phyloP scores from a whole-genome alignment of 2,329 filamentous ascomycete species.

The Aureobasidium sp. region DNA sequence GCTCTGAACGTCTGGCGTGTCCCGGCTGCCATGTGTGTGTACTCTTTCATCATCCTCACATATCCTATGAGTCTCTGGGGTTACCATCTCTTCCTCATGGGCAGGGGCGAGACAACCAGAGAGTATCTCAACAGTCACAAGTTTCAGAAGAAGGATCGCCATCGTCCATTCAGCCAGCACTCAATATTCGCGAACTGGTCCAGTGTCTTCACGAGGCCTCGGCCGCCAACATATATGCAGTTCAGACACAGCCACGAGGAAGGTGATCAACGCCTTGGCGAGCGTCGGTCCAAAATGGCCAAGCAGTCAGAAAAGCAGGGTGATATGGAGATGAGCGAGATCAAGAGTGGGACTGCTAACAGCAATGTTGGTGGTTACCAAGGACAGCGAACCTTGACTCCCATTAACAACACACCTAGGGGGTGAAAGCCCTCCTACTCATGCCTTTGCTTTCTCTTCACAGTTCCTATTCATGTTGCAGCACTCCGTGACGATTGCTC shows the following conservation, averaged over 20 bases:
- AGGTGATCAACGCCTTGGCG: slow-evolving; percentile 78
- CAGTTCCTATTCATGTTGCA: not conserved
- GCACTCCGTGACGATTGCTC: not conserved
- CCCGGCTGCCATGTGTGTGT: slow-evolving; percentile 72
- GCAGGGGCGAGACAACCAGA: slow-evolving; percentile 84
- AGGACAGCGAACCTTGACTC: slow-evolving; percentile 20
- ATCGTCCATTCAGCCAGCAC: slow-evolving; percentile 80
- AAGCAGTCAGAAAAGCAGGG: slow-evolving; percentile 46
- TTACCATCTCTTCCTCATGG: slow-evolving; percentile 89
- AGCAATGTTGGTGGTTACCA: slow-evolving; percentile 26
- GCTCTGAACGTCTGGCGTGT: slow-evolving; percentile 67
- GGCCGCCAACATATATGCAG: slow-evolving; percentile 78
- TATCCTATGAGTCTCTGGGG: slow-evolving; percentile 79
- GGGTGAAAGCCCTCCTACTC: not conserved
- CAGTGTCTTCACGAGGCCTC: slow-evolving; percentile 72
- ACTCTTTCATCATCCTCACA: slow-evolving; percentile 63
- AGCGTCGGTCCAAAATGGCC: slow-evolving; percentile 41
- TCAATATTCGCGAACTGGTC: slow-evolving; percentile 71
- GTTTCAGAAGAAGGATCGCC: slow-evolving; percentile 84
- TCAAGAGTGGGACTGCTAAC: slow-evolving; percentile 19
- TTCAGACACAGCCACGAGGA: slow-evolving; percentile 72
- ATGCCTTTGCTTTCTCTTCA: not conserved
- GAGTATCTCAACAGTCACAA: slow-evolving; percentile 97
- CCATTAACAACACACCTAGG: slow-evolving; percentile 21
- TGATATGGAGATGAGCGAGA: slow-evolving; percentile 64